Conservation (phyloP, 352 stramenopile species). For the Globisporangium recalcitrans region DNA sequence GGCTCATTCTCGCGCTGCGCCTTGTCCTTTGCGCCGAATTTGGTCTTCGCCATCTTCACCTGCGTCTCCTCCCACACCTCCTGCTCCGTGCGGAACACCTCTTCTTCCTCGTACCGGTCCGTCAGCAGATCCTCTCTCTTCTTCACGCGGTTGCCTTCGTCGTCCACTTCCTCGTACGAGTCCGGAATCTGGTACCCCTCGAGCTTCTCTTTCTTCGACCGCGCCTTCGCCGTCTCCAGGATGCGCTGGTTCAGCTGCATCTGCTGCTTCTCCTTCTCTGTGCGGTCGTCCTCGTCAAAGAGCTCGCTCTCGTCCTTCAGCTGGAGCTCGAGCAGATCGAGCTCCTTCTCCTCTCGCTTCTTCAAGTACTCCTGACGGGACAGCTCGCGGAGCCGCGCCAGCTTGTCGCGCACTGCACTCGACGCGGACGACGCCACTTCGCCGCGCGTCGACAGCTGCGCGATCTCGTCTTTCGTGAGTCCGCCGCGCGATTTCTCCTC, state of each 20-base stretch:
- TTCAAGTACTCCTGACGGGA: slow-evolving; percentile 96
- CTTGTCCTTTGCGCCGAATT: slow-evolving; percentile 72
- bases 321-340: slow-evolving; percentile 89
- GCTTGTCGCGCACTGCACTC: slow-evolving; percentile 41
- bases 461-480: slow-evolving; percentile 75
- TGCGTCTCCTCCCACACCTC: slow-evolving; percentile 98
- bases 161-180: slow-evolving; percentile 92
- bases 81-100: slow-evolving; percentile 95
- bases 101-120: slow-evolving; percentile 91
- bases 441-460: slow-evolving; percentile 75
- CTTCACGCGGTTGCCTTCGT: slow-evolving; percentile 83
- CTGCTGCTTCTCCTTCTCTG: slow-evolving; percentile 77
- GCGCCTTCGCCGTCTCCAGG: slow-evolving; percentile 77
- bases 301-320: slow-evolving; percentile 74
- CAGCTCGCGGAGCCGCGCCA: slow-evolving; percentile 84
- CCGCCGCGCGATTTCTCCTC: slow-evolving; percentile 17
- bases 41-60: slow-evolving; percentile 81
- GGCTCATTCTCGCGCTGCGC: slow-evolving; percentile 42
- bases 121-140: slow-evolving; percentile 92
- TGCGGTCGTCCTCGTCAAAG: slow-evolving; percentile 78
- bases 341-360: slow-evolving; percentile 96
- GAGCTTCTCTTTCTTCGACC: slow-evolving; percentile 45
- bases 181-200: slow-evolving; percentile 95
- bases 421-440: slow-evolving; percentile 40
- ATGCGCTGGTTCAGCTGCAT: slow-evolving; percentile 88